Conservation (phyloP, 805 yeast genomes). For the Saccharomycopsis synnaedendra region DNA sequence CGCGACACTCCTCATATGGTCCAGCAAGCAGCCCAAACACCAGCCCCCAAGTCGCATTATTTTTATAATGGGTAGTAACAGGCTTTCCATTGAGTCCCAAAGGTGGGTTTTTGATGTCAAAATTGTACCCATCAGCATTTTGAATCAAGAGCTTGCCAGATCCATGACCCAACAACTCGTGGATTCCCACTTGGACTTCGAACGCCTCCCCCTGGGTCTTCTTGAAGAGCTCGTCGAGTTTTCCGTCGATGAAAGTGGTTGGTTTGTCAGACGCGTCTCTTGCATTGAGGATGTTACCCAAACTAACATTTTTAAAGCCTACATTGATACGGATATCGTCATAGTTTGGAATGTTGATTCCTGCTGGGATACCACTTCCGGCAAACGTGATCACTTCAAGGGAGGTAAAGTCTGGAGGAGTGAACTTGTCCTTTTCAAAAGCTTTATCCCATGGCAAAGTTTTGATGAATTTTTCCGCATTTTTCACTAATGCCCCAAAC, state of each 20-base stretch:
- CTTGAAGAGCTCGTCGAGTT: conserved; percentile 45
- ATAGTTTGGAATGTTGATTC: conserved; percentile 86
- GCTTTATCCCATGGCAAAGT: conserved; percentile 68
- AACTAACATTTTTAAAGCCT: conserved; percentile 84
- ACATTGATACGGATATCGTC: conserved; percentile 75
- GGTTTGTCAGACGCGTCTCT: conserved; percentile 58
- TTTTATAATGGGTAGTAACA: conserved; percentile 56
- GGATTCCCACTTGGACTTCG: conserved; percentile 91
- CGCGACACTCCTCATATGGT: conserved; percentile 87
- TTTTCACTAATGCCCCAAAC: conserved; percentile 55
- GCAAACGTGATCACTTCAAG: conserved; percentile 84
- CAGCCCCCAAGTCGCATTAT: conserved; percentile 87
- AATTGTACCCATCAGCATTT: conserved; percentile 59
- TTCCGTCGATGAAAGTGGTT: conserved; percentile 49
- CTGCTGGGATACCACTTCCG: conserved; percentile 86
- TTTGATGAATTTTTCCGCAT: conserved; percentile 53
- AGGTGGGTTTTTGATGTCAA: conserved; percentile 55
- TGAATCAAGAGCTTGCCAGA: conserved; percentile 69
- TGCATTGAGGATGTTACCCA: conserved; percentile 77
- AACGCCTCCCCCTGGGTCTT: conserved; percentile 73
- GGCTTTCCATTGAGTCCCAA: conserved; percentile 49
- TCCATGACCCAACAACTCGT: conserved; percentile 86
- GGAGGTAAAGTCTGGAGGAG: conserved; percentile 89
- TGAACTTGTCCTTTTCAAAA: conserved; percentile 75
- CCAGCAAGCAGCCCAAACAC: conserved; percentile 64